phyloP scores from a whole-genome alignment of 495 filamentous ascomycete genomes.

The Pseudomonodictys pantanalensis region DNA sequence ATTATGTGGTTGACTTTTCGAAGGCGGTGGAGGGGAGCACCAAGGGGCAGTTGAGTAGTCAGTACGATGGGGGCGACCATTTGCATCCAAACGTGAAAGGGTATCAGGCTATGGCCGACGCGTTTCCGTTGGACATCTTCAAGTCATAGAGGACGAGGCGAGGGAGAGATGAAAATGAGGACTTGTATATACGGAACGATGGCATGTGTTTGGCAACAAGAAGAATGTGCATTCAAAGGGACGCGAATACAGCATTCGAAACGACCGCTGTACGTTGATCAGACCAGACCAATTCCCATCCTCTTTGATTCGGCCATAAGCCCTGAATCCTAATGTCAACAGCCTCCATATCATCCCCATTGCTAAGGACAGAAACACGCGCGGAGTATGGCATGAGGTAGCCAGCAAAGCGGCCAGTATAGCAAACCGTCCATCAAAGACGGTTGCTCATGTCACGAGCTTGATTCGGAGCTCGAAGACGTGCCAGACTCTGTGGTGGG shows the following conservation, averaged over 20 bases:
- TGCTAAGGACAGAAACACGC: constrained; percentile 28
- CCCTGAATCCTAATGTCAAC: background rate
- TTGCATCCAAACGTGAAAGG: constrained; percentile 68
- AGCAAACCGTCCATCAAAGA: constrained; percentile 12
- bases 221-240: background rate
- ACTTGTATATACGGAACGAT: background rate
- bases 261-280: no score
- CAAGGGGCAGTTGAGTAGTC: constrained; percentile 45
- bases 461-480: constrained; percentile 13
- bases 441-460: constrained; percentile 17
- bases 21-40: constrained; percentile 52
- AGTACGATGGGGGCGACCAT: constrained; percentile 66
- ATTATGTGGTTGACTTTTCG: constrained; percentile 64
- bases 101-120: constrained; percentile 60
- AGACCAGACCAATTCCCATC: no score
- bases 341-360: background rate
- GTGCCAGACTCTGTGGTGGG: constrained; percentile 20
- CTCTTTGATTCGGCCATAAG: no score
- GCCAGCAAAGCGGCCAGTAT: constrained; percentile 17
- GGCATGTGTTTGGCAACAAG: background rate
- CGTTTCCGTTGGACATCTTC: constrained; percentile 60
- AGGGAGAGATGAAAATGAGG: background rate
- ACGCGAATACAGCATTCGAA: background rate
- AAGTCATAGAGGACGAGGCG: background rate
- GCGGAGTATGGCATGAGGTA: constrained; percentile 23